Conservation (phyloP, 2,329 filamentous ascomycete genomes). For the Aureobasidium sp. region DNA sequence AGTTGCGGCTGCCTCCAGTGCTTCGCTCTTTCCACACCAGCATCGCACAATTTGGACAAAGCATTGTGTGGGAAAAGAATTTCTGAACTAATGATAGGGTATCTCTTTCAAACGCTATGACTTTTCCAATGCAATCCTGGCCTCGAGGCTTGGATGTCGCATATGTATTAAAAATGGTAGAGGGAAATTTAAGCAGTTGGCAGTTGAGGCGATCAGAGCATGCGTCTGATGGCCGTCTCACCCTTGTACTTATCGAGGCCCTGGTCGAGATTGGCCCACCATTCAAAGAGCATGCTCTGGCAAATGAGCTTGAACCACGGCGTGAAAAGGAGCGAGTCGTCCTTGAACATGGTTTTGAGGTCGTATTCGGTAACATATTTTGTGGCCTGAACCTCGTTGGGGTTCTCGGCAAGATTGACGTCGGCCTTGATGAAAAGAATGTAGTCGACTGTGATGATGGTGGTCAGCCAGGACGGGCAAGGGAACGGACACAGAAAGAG, state of each 20-base stretch:
- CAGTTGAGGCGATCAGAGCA: conserved; percentile 39
- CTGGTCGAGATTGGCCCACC: conserved; percentile 81
- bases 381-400: conserved; percentile 82
- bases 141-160: background rate
- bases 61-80: background rate
- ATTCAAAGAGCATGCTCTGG: conserved; percentile 93
- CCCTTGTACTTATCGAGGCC: conserved; percentile 79
- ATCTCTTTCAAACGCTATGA: conserved; percentile 14
- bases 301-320: conserved; percentile 99
- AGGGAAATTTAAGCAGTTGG: background rate
- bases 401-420: conserved; percentile 73
- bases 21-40: background rate
- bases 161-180: conserved; percentile 8
- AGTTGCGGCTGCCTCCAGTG: background rate
- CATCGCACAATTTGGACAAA: background rate
- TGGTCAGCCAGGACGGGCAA: conserved; percentile 21
- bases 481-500: background rate
- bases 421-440: conserved; percentile 97
- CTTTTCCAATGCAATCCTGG: conserved; percentile 2
- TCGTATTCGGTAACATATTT: conserved; percentile 77
- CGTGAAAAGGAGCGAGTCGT: conserved; percentile 77
- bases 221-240: conserved; percentile 81
- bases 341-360: conserved; percentile 76
- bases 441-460: conserved; percentile 71
- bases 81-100: conserved; percentile 4